These are phyloP conservation scores for Colletotrichum eremochloae DNA, from an alignment of 2,329 filamentous ascomycete species.

Conservation along the genomic window DNA sequence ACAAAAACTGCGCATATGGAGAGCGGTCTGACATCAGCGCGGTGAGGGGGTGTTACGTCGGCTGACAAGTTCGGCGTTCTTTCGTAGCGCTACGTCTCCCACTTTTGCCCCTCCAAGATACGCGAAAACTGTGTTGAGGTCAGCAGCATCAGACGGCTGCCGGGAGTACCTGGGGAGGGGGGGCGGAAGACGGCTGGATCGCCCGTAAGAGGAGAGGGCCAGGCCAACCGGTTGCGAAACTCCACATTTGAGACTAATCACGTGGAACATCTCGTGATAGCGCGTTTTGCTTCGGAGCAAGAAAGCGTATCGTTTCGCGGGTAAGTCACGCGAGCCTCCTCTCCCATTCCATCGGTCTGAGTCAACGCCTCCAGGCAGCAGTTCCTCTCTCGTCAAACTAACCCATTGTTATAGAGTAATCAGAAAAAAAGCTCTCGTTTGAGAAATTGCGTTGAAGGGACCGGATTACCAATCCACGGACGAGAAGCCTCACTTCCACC, in stretches of 20 bases:
- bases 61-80: constrained; percentile 26
- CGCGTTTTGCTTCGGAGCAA: constrained; percentile 6
- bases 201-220: constrained; percentile 4
- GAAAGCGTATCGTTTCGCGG: background rate
- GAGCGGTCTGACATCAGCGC: constrained; percentile 41
- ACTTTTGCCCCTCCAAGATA: constrained; percentile 16
- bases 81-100: constrained; percentile 7
- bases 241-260: constrained; percentile 3
- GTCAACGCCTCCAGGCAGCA: constrained; percentile 32
- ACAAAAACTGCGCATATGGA: constrained; percentile 17
- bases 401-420: background rate
- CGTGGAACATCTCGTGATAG: constrained; percentile 4
- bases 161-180: constrained; percentile 29
- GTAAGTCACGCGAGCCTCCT: background rate
- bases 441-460: background rate
- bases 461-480: constrained; percentile 21
- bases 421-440: background rate
- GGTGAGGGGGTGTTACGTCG: constrained; percentile 10
- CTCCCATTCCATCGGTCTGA: constrained; percentile 19
- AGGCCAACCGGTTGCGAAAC: background rate
- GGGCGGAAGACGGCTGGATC: constrained; percentile 33
- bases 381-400: background rate
- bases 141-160: constrained; percentile 7
- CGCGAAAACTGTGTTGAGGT: background rate
- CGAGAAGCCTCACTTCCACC: constrained; percentile 16